A percentile compares a stretch with the other conserved stretches of the same genome.
These are phyloP conservation scores for Thelonectria olida DNA, from an alignment of 2,329 filamentous ascomycete genomes.

Conservation along the genomic window DNA sequence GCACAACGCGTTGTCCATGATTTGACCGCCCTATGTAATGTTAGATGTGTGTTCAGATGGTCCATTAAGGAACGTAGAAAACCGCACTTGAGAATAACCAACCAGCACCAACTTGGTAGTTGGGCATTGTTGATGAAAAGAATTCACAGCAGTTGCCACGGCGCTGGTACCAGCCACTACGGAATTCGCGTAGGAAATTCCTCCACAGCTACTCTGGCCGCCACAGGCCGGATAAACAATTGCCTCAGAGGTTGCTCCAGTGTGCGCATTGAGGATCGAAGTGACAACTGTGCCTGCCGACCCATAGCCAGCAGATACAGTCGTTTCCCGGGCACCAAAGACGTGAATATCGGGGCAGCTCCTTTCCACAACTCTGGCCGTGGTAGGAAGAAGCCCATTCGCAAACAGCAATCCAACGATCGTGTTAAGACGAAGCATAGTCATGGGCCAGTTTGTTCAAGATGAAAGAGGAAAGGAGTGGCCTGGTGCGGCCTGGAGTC, in stretches of 20 bases:
- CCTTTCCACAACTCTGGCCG: neutral
- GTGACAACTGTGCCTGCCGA: constrained; percentile 60
- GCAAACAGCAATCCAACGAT: neutral
- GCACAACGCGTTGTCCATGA: constrained; percentile 1
- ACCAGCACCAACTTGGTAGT: neutral
- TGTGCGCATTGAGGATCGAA: constrained; percentile 45
- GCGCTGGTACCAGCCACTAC: constrained; percentile 2
- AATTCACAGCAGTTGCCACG: constrained; percentile 3
- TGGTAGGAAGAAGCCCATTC: neutral
- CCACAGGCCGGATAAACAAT: constrained; percentile 54
- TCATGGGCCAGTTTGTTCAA: neutral
- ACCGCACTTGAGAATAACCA: neutral
- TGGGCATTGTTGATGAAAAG: neutral
- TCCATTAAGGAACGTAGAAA: neutral
- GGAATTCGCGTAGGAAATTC: neutral
- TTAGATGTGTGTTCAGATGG: neutral
- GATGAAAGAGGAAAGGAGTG: neutral
- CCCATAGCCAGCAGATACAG: constrained; percentile 62
- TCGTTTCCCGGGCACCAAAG: constrained; percentile 59
- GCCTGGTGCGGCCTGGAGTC: too few relatives aligned
- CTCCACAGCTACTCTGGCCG: constrained; percentile 4
- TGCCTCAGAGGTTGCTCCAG: constrained; percentile 20
- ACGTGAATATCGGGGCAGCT: constrained; percentile 36
- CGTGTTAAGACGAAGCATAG: neutral
- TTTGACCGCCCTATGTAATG: neutral